Conservation (phyloP, 768 basidiomycete species). For the Mycena vulgaris region DNA sequence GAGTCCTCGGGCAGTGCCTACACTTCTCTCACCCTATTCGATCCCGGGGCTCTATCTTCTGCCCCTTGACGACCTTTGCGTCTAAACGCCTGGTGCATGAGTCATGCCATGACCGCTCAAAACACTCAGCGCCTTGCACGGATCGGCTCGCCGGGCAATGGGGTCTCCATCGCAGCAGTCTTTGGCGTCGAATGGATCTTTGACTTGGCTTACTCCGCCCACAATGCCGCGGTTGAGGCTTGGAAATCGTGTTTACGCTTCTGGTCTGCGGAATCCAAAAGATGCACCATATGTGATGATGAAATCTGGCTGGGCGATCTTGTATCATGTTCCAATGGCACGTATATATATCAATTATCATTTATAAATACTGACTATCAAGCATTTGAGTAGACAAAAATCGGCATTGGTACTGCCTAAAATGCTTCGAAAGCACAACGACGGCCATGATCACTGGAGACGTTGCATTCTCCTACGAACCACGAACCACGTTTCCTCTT, state of each 20-base stretch:
- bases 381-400: conserved; percentile 19
- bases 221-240: conserved; percentile 17
- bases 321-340: conserved; percentile 29
- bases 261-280: conserved; percentile 17
- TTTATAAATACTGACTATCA: conserved; percentile 1
- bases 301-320: conserved; percentile 21
- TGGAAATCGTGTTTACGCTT: conserved; percentile 19
- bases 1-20: conserved; percentile 11
- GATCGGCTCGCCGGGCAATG: conserved; percentile 18
- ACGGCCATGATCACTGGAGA: conserved; percentile 31
- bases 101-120: conserved; percentile 17
- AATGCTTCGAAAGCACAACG: conserved; percentile 25
- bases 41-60: conserved; percentile 13
- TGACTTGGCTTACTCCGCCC: conserved; percentile 14
- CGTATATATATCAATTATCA: conserved; percentile 15
- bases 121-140: conserved; percentile 24
- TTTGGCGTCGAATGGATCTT: conserved; percentile 27
- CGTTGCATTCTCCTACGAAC: conserved; percentile 30
- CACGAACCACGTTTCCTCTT: conserved; percentile 23
- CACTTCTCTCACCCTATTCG: conserved; percentile 1
- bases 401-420: conserved; percentile 30
- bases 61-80: conserved; percentile 17
- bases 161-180: conserved; percentile 25
- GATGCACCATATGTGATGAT: conserved; percentile 28
- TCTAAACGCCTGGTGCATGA: conserved; percentile 11